phyloP scores from a whole-genome alignment of 495 filamentous ascomycete genomes.

The Penicillium steckii region DNA sequence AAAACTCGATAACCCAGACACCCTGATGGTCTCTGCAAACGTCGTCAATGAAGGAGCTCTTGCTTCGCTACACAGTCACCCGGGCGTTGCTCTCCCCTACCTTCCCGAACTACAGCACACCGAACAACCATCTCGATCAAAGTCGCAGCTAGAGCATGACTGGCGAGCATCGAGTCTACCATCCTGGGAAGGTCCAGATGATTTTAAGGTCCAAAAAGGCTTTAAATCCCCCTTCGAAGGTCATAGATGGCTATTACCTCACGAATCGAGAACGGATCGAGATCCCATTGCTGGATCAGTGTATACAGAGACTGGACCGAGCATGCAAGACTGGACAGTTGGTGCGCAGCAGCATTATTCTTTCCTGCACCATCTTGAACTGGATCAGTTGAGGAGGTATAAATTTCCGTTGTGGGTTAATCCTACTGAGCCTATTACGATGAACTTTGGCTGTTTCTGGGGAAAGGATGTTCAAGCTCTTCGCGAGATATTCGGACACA shows the following conservation, averaged over 20 bases:
- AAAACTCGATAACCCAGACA: slow-evolving; percentile 45
- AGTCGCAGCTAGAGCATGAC: slow-evolving; percentile 15
- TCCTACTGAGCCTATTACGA: slow-evolving; percentile 40
- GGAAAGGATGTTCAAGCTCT: slow-evolving; percentile 35
- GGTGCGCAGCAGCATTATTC: slow-evolving; percentile 56
- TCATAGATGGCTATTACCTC: slow-evolving; percentile 33
- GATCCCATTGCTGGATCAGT: slow-evolving; percentile 33
- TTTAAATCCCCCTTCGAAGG: slow-evolving; percentile 27
- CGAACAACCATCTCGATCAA: slow-evolving; percentile 14
- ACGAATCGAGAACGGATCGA: slow-evolving; percentile 17
- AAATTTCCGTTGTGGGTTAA: slow-evolving; percentile 53
- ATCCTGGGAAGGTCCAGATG: slow-evolving; percentile 27
- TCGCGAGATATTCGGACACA: slow-evolving; percentile 11
- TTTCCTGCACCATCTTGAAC: slow-evolving; percentile 51
- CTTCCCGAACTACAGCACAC: slow-evolving; percentile 29
- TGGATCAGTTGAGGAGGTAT: slow-evolving; percentile 41
- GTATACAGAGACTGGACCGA: slow-evolving; percentile 32
- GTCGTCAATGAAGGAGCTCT: slow-evolving; percentile 45
- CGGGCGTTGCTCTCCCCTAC: slow-evolving; percentile 37
- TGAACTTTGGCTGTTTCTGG: slow-evolving; percentile 49
- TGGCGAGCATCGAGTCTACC: slow-evolving; percentile 33
- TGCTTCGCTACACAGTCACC: slow-evolving; percentile 34
- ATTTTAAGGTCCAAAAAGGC: slow-evolving; percentile 21
- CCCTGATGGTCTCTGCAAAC: slow-evolving; percentile 52
- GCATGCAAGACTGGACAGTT: slow-evolving; percentile 46